These are phyloP conservation scores for Mrakia blollopis DNA, from an alignment of 768 basidiomycete species.

Conservation along the genomic window DNA sequence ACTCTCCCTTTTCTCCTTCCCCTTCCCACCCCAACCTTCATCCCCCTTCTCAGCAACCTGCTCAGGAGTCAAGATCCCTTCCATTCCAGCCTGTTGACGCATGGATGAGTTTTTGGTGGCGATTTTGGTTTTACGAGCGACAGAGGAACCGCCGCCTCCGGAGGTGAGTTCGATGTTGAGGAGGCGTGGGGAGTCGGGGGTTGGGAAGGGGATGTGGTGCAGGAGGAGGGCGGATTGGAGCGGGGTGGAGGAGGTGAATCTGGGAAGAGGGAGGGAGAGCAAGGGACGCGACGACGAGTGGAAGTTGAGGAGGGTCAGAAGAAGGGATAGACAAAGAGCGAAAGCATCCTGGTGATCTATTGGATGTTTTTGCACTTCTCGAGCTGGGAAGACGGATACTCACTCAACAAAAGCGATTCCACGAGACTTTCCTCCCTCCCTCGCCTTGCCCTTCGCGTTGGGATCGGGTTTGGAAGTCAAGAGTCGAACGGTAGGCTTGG, in stretches of 20 bases:
- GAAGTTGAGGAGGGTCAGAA: background rate
- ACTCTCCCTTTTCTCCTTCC: constrained; percentile 15
- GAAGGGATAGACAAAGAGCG: background rate
- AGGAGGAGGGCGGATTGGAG: constrained; percentile 28
- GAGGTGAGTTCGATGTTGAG: constrained; percentile 33
- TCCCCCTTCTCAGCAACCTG: constrained; percentile 23
- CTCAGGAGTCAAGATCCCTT: constrained; percentile 7
- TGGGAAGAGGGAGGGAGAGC: background rate
- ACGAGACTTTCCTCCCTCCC: constrained; percentile 19
- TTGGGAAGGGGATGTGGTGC: constrained; percentile 29
- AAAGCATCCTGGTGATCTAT: too few relatives aligned
- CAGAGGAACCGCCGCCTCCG: constrained; percentile 27
- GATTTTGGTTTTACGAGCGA: constrained; percentile 26
- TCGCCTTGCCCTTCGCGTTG: constrained; percentile 10
- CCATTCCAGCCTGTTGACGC: constrained; percentile 30
- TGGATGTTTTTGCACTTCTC: too few relatives aligned
- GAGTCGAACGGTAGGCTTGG: constrained; percentile 28
- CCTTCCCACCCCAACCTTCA: constrained; percentile 20
- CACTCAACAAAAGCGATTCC: constrained; percentile 32
- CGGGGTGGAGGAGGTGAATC: constrained; percentile 27
- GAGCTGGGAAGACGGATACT: background rate
- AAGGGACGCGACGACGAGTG: background rate
- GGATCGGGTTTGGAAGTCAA: constrained; percentile 30
- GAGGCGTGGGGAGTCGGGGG: constrained; percentile 10
- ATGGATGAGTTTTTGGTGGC: constrained; percentile 27